Conservation (phyloP, 306 rosid species). For the Glycyrrhiza uralensis region DNA sequence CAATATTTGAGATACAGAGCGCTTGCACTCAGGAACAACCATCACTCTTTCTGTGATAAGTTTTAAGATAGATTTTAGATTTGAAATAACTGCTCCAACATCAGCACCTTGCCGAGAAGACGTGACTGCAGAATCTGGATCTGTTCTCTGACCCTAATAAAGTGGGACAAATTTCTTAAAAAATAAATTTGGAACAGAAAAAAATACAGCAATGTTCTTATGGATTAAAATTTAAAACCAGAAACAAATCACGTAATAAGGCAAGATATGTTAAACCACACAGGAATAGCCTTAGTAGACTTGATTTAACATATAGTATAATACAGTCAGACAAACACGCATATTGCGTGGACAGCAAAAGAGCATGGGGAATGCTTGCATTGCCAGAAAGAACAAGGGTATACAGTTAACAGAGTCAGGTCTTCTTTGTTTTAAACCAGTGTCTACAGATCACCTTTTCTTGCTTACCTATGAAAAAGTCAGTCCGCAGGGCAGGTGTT, state of each 20-base stretch:
- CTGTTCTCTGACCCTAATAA: slow-evolving; percentile 78
- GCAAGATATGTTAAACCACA: slow-evolving; percentile 12
- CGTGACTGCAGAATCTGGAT: slow-evolving; percentile 85
- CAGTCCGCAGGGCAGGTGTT: background rate
- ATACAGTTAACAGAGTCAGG: background rate
- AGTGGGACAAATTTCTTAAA: slow-evolving; percentile 16
- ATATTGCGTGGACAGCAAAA: background rate
- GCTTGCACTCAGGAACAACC: slow-evolving; percentile 84
- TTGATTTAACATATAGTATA: background rate
- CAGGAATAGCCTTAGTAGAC: background rate
- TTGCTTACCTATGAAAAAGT: background rate
- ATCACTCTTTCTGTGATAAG: slow-evolving; percentile 91
- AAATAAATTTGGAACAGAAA: background rate
- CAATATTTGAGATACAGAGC: slow-evolving; percentile 78
- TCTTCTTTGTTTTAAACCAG: background rate
- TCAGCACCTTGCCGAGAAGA: slow-evolving; percentile 89
- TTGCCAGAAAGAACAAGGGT: background rate
- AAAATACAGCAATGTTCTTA: background rate
- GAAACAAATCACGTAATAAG: background rate
- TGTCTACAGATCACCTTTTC: background rate
- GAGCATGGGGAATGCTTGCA: background rate
- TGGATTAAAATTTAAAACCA: background rate
- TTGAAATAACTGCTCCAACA: slow-evolving; percentile 78
- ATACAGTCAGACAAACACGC: background rate
- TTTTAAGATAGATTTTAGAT: slow-evolving; percentile 78